These are phyloP conservation scores for Diaporthe batatas DNA, from an alignment of 2,329 filamentous ascomycete species.

Conservation along the genomic window DNA sequence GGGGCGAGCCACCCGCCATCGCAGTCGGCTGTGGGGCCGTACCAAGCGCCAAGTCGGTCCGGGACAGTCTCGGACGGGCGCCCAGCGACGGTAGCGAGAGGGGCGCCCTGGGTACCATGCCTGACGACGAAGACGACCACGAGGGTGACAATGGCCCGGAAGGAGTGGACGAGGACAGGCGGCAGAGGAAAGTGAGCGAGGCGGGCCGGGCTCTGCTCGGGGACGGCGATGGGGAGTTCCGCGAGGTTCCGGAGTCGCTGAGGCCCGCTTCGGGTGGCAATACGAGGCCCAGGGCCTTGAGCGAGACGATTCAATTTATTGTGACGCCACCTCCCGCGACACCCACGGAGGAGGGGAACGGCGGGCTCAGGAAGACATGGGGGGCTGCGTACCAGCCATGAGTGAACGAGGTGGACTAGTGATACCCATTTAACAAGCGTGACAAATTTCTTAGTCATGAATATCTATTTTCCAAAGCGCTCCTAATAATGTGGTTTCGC, in stretches of 20 bases:
- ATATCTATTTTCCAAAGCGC: neutral
- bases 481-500: too few relatives aligned
- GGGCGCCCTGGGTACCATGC: constrained; percentile 34
- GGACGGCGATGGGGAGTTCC: neutral
- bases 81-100: constrained; percentile 46
- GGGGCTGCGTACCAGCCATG: constrained; percentile 27
- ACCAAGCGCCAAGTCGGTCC: constrained; percentile 38
- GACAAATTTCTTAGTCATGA: constrained; percentile 3
- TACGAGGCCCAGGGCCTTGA: constrained; percentile 36
- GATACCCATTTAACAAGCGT: constrained; percentile 28
- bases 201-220: constrained; percentile 36
- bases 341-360: neutral
- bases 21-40: constrained; percentile 45
- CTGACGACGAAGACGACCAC: constrained; percentile 31
- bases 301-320: constrained; percentile 40
- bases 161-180: neutral
- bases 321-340: constrained; percentile 40
- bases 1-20: constrained; percentile 43
- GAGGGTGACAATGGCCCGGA: neutral
- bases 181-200: constrained; percentile 31
- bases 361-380: constrained; percentile 22
- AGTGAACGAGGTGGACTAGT: neutral
- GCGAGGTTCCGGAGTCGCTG: constrained; percentile 24
- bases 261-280: constrained; percentile 3
- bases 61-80: constrained; percentile 42